Base-by-base conservation (phyloP, 305 asterid species). In the Ilex paraguariensis region DNA sequence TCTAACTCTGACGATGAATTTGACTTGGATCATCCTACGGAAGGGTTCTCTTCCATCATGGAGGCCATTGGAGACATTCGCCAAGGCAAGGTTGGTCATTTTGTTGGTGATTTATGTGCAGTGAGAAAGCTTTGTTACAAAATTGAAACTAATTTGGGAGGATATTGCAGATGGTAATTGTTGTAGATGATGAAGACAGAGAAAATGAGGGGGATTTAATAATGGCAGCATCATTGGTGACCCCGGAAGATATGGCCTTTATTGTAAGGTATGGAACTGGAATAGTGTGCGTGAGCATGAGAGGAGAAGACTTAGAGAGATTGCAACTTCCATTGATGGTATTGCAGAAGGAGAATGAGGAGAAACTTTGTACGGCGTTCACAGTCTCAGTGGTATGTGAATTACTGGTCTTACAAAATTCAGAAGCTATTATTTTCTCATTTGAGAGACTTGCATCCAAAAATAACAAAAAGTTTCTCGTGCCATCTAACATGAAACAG, bases 121-220 rank as follows among this genome's bases (percentile, higher is more conserved):
- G 1, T 45, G 50, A 13, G 13, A 45, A 0, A 13, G 1, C 13
- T 7, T 45, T 45, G 9, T 45, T 45, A 8, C 13, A 45, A 45
- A 45, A 45, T 7, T 7, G 50, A 45, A 45, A 8, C 50, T 45
- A 45, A 7, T 55, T 16, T 21, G 10, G 10, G 12, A 6, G 7
- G 12, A 55, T 55, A 17, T 55, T 55, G 49, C 71, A 72, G 81
- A 76, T 76, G 75, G 81, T 76, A 36, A 51, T 76, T 11, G 81
- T 76, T 28, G 78, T 72, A 56, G 81, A 76, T 59, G 81, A 76
- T 62, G 81, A 72, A 63, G 81, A 72, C 54, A 49, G 81, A 64
- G 81, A 76, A 60, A 72, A 72, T 4, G 81, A 76, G 64, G 81
- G 81, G 14, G 81, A 76, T 72, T 36, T 76, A 14, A 72, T 76